phyloP scores from a whole-genome alignment of 768 basidiomycete species.

The Xerocomellus intermedius region DNA sequence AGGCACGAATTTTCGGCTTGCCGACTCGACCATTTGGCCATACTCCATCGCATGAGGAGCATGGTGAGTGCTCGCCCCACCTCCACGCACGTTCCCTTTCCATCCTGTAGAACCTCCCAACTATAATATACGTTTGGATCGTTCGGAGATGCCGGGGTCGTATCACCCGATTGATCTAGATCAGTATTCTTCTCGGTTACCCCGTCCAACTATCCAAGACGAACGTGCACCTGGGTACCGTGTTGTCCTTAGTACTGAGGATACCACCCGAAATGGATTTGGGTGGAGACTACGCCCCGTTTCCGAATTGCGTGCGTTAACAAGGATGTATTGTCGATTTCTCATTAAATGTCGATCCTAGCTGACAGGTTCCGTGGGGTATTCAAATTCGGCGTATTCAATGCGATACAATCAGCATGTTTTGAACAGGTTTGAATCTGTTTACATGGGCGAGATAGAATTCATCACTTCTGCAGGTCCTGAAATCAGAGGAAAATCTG shows the following conservation, averaged over 20 bases:
- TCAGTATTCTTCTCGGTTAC: not conserved
- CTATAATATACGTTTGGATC: not conserved
- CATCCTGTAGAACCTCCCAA: conserved; percentile 5
- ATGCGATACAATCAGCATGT: conserved; percentile 84
- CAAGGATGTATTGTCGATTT: not conserved
- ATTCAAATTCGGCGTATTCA: conserved; percentile 91
- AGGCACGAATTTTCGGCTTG: not conserved
- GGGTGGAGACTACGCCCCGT: conserved; percentile 63
- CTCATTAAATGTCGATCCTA: conserved; percentile 31
- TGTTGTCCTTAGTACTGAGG: not conserved
- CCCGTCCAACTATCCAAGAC: not conserved
- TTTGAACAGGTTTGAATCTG: conserved; percentile 58
- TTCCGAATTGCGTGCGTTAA: conserved; percentile 62
- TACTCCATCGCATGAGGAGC: not conserved
- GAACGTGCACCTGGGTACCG: not conserved
- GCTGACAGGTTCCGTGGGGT: conserved; percentile 78
- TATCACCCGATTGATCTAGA: not conserved
- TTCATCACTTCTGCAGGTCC: conserved; percentile 43
- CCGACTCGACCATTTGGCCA: not conserved
- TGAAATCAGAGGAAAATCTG: conserved; percentile 60
- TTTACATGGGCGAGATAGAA: not conserved
- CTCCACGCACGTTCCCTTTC: not conserved
- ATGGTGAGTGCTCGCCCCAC: conserved; percentile 6
- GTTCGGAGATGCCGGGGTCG: not conserved
- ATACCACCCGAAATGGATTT: conserved; percentile 37